These are phyloP conservation scores for Colletotrichum sp. DNA, from an alignment of 2,329 filamentous ascomycete species.

Conservation along the genomic window DNA sequence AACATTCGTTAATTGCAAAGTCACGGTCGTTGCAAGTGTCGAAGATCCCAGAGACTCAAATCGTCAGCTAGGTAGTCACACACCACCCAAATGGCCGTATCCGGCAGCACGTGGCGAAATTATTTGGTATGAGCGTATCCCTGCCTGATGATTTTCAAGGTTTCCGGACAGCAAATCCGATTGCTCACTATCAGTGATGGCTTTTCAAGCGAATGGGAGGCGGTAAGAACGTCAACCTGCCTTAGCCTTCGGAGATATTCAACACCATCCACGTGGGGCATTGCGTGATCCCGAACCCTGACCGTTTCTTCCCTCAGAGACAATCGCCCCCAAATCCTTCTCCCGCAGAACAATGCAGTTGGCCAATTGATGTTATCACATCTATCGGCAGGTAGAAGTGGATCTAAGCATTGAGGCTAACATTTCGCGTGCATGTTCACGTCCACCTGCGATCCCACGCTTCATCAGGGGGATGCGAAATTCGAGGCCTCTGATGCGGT, in stretches of 20 bases:
- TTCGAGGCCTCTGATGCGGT: not conserved
- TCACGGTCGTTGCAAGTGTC: not conserved
- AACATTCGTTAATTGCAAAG: rapidly evolving
- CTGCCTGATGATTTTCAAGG: not conserved
- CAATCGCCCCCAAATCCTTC: not conserved
- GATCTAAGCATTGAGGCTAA: not conserved
- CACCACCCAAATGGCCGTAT: not conserved
- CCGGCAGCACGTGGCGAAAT: not conserved
- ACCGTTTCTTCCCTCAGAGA: not conserved
- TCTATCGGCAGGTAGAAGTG: not conserved
- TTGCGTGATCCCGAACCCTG: conserved; percentile 4
- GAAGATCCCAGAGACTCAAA: not conserved
- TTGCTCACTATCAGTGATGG: not conserved
- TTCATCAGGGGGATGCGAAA: not conserved
- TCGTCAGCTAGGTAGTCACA: not conserved
- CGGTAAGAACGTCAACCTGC: not conserved
- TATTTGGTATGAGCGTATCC: not conserved
- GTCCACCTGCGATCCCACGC: conserved; percentile 6
- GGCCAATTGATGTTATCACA: not conserved
- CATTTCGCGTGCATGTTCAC: not conserved
- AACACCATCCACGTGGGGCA: conserved; percentile 15
- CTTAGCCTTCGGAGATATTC: not conserved
- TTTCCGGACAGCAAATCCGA: not conserved
- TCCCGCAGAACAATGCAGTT: not conserved
- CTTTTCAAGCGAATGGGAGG: not conserved